Conservation (phyloP, 2,329 filamentous ascomycete genomes). For the Aspergillus terreus region DNA sequence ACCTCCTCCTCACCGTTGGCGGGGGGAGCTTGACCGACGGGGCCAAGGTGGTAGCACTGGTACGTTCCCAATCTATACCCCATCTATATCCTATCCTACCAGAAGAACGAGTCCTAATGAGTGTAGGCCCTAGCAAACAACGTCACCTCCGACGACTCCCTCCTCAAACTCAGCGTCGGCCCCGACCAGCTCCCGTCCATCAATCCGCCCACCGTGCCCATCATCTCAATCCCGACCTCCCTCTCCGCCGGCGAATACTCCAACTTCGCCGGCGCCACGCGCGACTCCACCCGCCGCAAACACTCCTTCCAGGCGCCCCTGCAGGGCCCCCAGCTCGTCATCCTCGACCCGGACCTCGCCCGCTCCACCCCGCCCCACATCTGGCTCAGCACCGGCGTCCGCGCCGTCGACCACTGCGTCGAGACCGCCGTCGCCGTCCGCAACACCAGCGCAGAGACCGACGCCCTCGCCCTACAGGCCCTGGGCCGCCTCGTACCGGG, state of each 20-base stretch:
- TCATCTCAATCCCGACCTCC: conserved; percentile 41
- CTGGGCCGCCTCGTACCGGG: conserved; percentile 42
- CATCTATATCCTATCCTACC: neutral
- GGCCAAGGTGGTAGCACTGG: conserved; percentile 51
- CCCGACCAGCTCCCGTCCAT: conserved; percentile 22
- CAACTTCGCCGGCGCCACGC: conserved; percentile 37
- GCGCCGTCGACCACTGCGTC: conserved; percentile 57
- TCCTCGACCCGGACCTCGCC: conserved; percentile 55
- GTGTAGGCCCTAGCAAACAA: conserved; percentile 48
- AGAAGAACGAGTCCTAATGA: no score
- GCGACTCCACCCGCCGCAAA: conserved; percentile 34
- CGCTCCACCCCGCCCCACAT: conserved; percentile 53
- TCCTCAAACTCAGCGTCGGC: conserved; percentile 34
- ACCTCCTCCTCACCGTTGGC: conserved; percentile 54
- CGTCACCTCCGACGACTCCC: conserved; percentile 34
- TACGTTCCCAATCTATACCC: conserved; percentile 15
- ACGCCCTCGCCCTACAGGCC: conserved; percentile 37
- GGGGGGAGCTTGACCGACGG: conserved; percentile 56
- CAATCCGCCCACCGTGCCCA: conserved; percentile 25
- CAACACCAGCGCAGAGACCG: conserved; percentile 29
- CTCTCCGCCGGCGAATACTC: conserved; percentile 44
- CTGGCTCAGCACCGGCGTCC: conserved; percentile 49
- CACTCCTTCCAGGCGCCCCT: conserved; percentile 35
- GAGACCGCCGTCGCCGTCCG: conserved; percentile 50
- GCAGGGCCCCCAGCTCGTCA: conserved; percentile 49